Conservation (phyloP, 768 basidiomycete species). For the Tulasnella sp. region DNA sequence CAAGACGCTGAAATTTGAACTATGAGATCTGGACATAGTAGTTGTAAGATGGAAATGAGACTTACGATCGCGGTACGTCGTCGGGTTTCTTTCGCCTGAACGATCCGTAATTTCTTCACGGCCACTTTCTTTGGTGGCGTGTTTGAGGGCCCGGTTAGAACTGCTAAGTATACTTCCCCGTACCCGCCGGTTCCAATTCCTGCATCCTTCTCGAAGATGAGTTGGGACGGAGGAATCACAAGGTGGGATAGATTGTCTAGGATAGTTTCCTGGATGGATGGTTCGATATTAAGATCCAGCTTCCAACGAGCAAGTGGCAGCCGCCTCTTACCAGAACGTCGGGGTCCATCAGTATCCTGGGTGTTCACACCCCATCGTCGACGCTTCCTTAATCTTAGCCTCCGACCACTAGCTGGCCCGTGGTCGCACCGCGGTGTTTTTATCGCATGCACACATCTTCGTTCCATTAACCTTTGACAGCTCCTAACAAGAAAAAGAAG, state of each 20-base stretch:
- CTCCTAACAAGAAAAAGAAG: too few species aligned
- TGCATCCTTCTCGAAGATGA: background rate
- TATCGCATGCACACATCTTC: too few species aligned
- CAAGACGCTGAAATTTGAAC: background rate
- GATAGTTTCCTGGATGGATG: background rate
- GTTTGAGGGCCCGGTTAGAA: background rate
- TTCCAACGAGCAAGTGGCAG: background rate
- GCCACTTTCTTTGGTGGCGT: background rate
- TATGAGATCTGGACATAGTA: background rate
- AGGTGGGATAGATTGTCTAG: background rate
- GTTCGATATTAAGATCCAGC: background rate
- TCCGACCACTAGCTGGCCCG: too few species aligned
- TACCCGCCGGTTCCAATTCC: background rate
- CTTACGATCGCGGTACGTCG: background rate
- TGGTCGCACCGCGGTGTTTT: too few species aligned
- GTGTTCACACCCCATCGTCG: too few species aligned
- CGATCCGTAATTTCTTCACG: background rate
- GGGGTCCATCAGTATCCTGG: background rate
- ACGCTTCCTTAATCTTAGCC: too few species aligned
- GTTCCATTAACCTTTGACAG: too few species aligned
- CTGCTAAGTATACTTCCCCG: background rate
- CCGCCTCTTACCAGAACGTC: background rate
- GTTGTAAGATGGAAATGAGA: too few species aligned
- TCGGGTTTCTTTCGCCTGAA: background rate
- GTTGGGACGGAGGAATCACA: background rate